These are phyloP conservation scores for Colletotrichum lindemuthianum DNA, from an alignment of 2,329 filamentous ascomycete species.

Conservation along the genomic window DNA sequence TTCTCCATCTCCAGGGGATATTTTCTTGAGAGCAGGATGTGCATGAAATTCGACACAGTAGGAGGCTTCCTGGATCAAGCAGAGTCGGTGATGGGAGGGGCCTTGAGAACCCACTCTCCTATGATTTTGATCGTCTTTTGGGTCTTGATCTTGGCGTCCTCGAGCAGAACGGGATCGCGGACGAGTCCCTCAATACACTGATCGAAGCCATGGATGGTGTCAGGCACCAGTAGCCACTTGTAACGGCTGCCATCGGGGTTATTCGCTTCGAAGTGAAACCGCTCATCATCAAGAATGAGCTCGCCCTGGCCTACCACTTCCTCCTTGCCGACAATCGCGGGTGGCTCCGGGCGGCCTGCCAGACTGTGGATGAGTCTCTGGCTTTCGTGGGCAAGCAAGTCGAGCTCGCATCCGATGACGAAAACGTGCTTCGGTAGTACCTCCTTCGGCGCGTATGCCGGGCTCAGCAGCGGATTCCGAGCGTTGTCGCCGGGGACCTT, in stretches of 20 bases:
- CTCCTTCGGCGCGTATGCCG: slow-evolving; percentile 44
- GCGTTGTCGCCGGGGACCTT: slow-evolving; percentile 42
- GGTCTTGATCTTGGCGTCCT: slow-evolving; percentile 41
- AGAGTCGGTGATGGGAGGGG: slow-evolving; percentile 5
- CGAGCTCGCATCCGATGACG: slow-evolving; percentile 50
- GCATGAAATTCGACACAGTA: too few relatives aligned
- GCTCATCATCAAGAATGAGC: slow-evolving; percentile 42
- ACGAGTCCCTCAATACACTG: slow-evolving; percentile 36
- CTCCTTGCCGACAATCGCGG: slow-evolving; percentile 43
- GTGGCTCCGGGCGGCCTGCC: slow-evolving; percentile 44
- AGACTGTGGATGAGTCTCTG: slow-evolving; percentile 50
- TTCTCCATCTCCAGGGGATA: too few relatives aligned
- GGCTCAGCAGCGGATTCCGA: slow-evolving; percentile 47
- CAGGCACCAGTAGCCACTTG: slow-evolving; percentile 46
- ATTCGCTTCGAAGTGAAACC: slow-evolving; percentile 41
- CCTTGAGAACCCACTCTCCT: slow-evolving; percentile 42
- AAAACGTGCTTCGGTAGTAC: slow-evolving; percentile 49
- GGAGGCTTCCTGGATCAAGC: too few relatives aligned
- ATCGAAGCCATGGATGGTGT: slow-evolving; percentile 45
- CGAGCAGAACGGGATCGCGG: slow-evolving; percentile 38
- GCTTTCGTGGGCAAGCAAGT: slow-evolving; percentile 52
- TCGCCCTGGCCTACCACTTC: slow-evolving; percentile 37
- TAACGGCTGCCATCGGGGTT: slow-evolving; percentile 37
- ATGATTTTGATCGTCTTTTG: slow-evolving; percentile 40
- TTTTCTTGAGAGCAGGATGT: too few relatives aligned